phyloP scores from a whole-genome alignment of 345 rosid species.

The Syzygium aqueum region DNA sequence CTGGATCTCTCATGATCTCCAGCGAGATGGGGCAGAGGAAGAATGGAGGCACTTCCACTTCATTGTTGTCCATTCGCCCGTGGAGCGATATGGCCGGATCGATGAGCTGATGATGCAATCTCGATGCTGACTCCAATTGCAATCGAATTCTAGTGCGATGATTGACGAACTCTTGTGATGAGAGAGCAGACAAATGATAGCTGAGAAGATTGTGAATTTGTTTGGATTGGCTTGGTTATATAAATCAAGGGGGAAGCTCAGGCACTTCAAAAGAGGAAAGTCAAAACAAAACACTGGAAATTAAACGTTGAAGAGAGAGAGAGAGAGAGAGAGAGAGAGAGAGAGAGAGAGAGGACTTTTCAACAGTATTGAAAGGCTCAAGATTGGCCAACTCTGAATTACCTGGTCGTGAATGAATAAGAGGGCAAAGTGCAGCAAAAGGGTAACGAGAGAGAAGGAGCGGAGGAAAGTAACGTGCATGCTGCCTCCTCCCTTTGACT shows the following conservation, averaged over 20 bases:
- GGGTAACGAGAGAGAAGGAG: neutral
- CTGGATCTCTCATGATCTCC: conserved; percentile 15
- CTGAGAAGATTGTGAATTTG: neutral
- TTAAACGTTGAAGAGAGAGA: neutral
- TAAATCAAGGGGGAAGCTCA: neutral
- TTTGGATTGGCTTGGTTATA: neutral
- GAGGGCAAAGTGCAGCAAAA: neutral
- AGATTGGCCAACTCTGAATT: conserved; percentile 1
- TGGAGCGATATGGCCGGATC: neutral
- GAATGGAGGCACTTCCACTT: conserved; percentile 7
- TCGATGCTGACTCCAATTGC: neutral
- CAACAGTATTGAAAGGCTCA: conserved; percentile 4
- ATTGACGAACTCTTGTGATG: neutral
- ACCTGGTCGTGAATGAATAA: neutral
- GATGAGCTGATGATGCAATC: neutral
- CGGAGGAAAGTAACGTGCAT: neutral
- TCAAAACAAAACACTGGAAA: conserved; percentile 1
- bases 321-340: neutral
- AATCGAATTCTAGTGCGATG: neutral
- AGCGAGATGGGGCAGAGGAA: conserved; percentile 13
- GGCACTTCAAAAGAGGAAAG: neutral
- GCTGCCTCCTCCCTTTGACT: neutral
- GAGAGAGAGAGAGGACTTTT: neutral
- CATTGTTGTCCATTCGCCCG: neutral
- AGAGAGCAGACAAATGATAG: neutral